These are phyloP conservation scores for Xanthoconium separans DNA, from an alignment of 1,284 basidiomycete species.

Conservation along the genomic window DNA sequence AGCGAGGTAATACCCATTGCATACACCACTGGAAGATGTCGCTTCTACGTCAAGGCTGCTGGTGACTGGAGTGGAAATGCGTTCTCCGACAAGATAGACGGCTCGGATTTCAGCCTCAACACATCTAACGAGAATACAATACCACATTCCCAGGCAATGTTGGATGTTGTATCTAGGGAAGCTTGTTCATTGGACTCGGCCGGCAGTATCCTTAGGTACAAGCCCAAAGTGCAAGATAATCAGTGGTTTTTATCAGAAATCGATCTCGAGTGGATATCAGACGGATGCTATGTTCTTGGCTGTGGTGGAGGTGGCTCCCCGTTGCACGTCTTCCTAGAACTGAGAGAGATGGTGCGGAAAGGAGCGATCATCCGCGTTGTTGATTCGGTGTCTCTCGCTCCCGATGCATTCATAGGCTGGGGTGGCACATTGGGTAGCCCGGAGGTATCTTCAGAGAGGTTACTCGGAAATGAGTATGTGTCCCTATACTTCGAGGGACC, in stretches of 20 bases:
- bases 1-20: slow-evolving; percentile 39
- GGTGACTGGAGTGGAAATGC: slow-evolving; percentile 42
- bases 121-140: slow-evolving; percentile 9
- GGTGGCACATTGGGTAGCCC: slow-evolving; percentile 39
- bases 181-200: slow-evolving; percentile 11
- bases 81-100: slow-evolving; percentile 26
- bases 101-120: slow-evolving; percentile 1
- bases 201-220: slow-evolving; percentile 31
- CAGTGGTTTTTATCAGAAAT: slow-evolving; percentile 42
- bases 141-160: neutral
- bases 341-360: slow-evolving; percentile 47
- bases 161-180: slow-evolving; percentile 1
- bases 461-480: slow-evolving; percentile 41
- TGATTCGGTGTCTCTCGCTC: slow-evolving; percentile 25
- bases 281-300: slow-evolving; percentile 53
- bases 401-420: slow-evolving; percentile 36
- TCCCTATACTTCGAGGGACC: slow-evolving; percentile 4
- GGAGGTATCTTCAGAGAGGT: slow-evolving; percentile 37
- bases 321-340: slow-evolving; percentile 46
- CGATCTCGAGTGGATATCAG: slow-evolving; percentile 51
- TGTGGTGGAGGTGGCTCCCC: slow-evolving; percentile 56
- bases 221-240: slow-evolving; percentile 31
- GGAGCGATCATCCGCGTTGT: slow-evolving; percentile 45
- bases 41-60: slow-evolving; percentile 54
- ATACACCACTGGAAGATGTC: slow-evolving; percentile 34